Conservation (phyloP, 1,284 basidiomycete species). For the Meira miltonrushii region DNA sequence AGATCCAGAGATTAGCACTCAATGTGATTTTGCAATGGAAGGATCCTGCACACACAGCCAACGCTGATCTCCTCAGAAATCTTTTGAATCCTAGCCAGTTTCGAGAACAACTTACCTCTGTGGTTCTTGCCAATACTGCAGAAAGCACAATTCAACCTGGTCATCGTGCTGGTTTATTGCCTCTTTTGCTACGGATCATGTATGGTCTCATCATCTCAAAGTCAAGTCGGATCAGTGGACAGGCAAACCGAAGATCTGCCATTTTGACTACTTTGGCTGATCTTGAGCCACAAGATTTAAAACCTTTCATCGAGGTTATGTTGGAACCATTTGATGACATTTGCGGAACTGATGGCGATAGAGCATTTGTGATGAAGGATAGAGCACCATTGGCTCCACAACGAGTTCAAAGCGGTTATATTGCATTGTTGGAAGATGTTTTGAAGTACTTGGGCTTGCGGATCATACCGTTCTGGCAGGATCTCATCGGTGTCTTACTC, state of each 20-base stretch:
- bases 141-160: constrained; percentile 59
- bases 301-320: constrained; percentile 81
- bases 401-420: constrained; percentile 53
- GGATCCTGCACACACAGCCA: constrained; percentile 63
- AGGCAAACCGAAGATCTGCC: constrained; percentile 69
- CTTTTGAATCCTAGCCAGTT: constrained; percentile 81
- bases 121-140: constrained; percentile 52
- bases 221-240: constrained; percentile 48
- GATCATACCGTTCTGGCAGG: constrained; percentile 32
- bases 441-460: constrained; percentile 40
- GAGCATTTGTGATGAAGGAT: constrained; percentile 27
- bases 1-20: constrained; percentile 72
- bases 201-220: constrained; percentile 86
- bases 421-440: constrained; percentile 43
- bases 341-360: constrained; percentile 10
- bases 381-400: constrained; percentile 22
- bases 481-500: constrained; percentile 33
- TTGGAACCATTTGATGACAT: constrained; percentile 64
- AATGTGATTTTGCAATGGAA: constrained; percentile 82
- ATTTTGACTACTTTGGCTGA: constrained; percentile 69
- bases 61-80: constrained; percentile 65
- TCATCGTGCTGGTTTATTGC: constrained; percentile 69
- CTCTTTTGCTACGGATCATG: constrained; percentile 69
- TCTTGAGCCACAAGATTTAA: constrained; percentile 70
- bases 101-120: constrained; percentile 75